These are phyloP conservation scores for Cadophora gregata DNA, from an alignment of 2,329 filamentous ascomycete species.

Conservation along the genomic window DNA sequence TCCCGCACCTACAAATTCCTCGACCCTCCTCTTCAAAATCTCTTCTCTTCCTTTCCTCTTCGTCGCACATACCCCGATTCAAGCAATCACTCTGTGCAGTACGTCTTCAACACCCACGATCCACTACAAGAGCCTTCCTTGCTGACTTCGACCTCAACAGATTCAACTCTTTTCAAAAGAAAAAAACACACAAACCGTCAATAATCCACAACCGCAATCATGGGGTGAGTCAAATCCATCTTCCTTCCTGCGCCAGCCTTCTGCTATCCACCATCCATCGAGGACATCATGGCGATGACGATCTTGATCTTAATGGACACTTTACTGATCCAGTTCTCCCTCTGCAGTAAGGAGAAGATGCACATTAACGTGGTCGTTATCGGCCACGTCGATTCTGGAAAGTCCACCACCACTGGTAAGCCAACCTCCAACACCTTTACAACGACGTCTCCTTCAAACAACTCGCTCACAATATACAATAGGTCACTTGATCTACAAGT, in stretches of 20 bases:
- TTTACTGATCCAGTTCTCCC: constrained; percentile 37
- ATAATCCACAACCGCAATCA: constrained; percentile 43
- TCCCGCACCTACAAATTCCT: constrained; percentile 9
- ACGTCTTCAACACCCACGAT: constrained; percentile 24
- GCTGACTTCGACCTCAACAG: constrained; percentile 35
- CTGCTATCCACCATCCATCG: constrained; percentile 28
- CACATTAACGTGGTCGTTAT: constrained; percentile 99
- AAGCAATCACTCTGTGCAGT: constrained; percentile 45
- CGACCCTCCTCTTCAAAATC: constrained; percentile 4
- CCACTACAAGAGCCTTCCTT: constrained; percentile 26
- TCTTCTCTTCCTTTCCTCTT: constrained; percentile 4
- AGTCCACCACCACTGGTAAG: constrained; percentile 95
- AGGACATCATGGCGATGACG: constrained; percentile 30
- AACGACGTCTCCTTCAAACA: constrained; percentile 21
- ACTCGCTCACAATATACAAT: constrained; percentile 49
- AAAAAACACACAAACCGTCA: constrained; percentile 36
- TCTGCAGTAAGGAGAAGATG: constrained; percentile 86
- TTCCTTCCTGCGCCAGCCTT: constrained; percentile 2
- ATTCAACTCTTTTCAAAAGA: constrained; percentile 37
- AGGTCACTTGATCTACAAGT: constrained; percentile 99
- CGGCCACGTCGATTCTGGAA: constrained; percentile 99
- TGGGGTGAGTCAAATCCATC: constrained; percentile 42
- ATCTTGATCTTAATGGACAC: constrained; percentile 29
- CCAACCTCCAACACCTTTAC: constrained; percentile 17
- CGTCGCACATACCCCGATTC: constrained; percentile 43